Base-by-base conservation (phyloP, 1,284 basidiomycete species). In the Cutaneotrichosporon spelunceum region DNA sequence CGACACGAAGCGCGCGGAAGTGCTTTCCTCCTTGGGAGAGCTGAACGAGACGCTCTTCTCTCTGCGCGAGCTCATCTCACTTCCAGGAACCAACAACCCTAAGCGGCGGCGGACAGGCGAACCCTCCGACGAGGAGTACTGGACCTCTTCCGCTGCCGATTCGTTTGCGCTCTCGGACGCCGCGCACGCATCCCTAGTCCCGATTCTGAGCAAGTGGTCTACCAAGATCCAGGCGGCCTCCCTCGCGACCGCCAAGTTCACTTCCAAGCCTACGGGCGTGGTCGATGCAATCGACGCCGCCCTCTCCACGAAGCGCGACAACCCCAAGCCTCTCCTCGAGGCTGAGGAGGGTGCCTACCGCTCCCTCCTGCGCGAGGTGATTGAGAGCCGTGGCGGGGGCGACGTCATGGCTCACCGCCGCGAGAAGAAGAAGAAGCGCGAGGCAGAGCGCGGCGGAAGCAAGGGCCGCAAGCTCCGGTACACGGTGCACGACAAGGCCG, bases 221-320 rank as follows among this genome's bases (percentile, higher is more conserved):
- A 83, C 88, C 36, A 97, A 96, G 80, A 89, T 96, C 52, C 90
- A 93, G 71, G 89, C 92, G 0, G 92, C 94, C 6, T 86, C 91
- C 0, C 87, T 77, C 9, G 67, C 70, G 14, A 63, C 69, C 1
- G 70, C 74, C 56, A 81, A 81, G 65, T 81, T 96, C 52, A 85
- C 86, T 10, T 53, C 57, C 14, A 59, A 59, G 16, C 33, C 59
- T 64, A 49, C 81, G 81, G 83, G 82, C 0, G 69, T 75, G 9
- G 64, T 78, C 9, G 72, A 77, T 44, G 74, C 69, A 36, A 71
- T 76, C 57, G 71, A 79, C 39, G 69, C 73, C 6, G 68, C 72
- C 4, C 50, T 79, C 30, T 61, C 59, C 2, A 66, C 57, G 59
- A 66, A 71, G 68, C 64, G 78, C 68, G 63, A 70, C 70, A 59